Evolutionary conservation across 768 basidiomycete species (phyloP).

Genomic region (Amanita muscaria): DNA sequence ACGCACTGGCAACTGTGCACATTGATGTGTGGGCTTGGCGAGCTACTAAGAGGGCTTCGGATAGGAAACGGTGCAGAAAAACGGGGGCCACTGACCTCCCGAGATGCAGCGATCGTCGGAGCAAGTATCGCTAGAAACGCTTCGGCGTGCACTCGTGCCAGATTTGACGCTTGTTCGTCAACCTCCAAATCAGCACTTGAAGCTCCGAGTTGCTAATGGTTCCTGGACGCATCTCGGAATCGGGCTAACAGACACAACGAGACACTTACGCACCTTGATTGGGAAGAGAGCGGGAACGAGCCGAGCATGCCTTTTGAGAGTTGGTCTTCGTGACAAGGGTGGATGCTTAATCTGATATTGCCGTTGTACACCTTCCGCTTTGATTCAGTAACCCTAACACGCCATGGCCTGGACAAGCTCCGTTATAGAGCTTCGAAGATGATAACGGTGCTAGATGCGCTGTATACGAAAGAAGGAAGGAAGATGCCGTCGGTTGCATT

Average conservation of each 20-base stretch:
- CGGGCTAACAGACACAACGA: slow-evolving; percentile 1
- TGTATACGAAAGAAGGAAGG: slow-evolving; percentile 92
- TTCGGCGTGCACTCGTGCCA: slow-evolving; percentile 99
- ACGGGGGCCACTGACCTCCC: slow-evolving; percentile 9
- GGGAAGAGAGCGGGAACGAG: slow-evolving; percentile 98
- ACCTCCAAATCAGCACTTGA: slow-evolving; percentile 88
- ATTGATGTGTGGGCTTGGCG: slow-evolving; percentile 67
- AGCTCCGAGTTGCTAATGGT: slow-evolving; percentile 87
- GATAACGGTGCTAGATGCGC: slow-evolving; percentile 92
- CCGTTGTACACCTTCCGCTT: slow-evolving; percentile 58
- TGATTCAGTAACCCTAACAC: slow-evolving; percentile 1
- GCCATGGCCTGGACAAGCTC: slow-evolving; percentile 52
- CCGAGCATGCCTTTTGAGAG: slow-evolving; percentile 96
- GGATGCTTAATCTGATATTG: slow-evolving; percentile 87
- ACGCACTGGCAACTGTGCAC: too few relatives aligned
- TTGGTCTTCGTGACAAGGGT: slow-evolving; percentile 78
- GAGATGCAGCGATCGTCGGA: slow-evolving; percentile 13
- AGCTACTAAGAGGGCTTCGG: slow-evolving; percentile 16
- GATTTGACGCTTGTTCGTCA: slow-evolving; percentile 81
- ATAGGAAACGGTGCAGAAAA: not conserved
- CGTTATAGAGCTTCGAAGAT: slow-evolving; percentile 85
- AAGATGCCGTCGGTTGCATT: slow-evolving; percentile 80
- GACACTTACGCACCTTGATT: slow-evolving; percentile 51
- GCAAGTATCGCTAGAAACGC: slow-evolving; percentile 68
- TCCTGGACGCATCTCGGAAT: slow-evolving; percentile 41